phyloP scores from a whole-genome alignment of 139 green algal species.

The Ulvella scutata region DNA sequence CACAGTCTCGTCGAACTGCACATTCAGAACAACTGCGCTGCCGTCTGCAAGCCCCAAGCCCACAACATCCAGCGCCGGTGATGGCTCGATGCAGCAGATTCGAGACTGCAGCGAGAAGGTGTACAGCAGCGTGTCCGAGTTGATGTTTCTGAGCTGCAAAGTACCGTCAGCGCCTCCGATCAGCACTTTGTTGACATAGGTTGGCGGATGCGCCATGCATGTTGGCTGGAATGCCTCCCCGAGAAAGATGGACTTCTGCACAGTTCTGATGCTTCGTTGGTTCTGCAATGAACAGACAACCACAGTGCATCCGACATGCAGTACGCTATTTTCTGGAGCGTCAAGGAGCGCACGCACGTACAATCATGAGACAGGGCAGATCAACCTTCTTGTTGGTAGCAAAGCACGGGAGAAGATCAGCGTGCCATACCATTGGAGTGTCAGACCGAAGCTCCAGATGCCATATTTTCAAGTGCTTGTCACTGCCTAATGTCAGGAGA shows the following conservation, averaged over 20 bases:
- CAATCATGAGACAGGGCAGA: too few species aligned
- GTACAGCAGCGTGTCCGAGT: conserved; percentile 41
- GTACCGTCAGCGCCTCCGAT: conserved; percentile 48
- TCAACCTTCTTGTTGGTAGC: too few species aligned
- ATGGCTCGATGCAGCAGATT: conserved; percentile 46
- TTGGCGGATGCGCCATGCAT: conserved; percentile 84
- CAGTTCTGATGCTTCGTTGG: neutral
- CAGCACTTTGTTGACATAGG: conserved; percentile 95
- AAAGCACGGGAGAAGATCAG: too few species aligned
- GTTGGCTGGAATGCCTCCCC: conserved; percentile 47
- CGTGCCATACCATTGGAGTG: conserved; percentile 22
- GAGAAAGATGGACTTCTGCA: conserved; percentile 12
- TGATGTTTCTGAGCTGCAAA: conserved; percentile 85
- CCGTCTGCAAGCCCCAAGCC: conserved; percentile 79
- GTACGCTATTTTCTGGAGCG: neutral
- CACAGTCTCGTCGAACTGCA: conserved; percentile 48
- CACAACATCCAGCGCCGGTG: conserved; percentile 85
- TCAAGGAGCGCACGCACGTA: neutral
- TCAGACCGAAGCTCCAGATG: conserved; percentile 30
- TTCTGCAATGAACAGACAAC: too few species aligned
- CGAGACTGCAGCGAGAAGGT: conserved; percentile 41
- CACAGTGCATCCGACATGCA: neutral
- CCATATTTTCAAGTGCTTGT: conserved; percentile 57
- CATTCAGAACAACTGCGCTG: conserved; percentile 67
- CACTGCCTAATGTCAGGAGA: conserved; percentile 55